Percentiles rank a stretch among this genome's conserved stretches.
Conservation (phyloP, 352 stramenopile species). For the Pythium grandisporangium region DNA sequence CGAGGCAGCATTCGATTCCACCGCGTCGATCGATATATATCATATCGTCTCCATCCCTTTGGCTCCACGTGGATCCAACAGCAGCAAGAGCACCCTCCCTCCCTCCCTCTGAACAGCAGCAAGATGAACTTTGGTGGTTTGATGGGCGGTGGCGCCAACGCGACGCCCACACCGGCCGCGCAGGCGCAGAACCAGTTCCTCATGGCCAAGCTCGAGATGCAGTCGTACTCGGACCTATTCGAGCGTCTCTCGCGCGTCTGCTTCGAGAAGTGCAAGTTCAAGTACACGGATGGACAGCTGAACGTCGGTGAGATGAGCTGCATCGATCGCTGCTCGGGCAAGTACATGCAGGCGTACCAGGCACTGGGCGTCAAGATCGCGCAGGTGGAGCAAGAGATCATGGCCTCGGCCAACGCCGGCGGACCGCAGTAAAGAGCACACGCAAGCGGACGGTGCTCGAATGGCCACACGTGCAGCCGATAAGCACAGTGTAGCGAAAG, state of each 20-base stretch:
- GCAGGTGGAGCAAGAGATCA: conserved; percentile 92
- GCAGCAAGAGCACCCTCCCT: no score
- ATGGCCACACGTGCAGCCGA: no score
- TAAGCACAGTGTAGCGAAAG: background rate
- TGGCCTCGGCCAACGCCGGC: conserved; percentile 49
- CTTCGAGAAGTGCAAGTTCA: conserved; percentile 94
- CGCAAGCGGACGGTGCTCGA: no score
- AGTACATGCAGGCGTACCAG: conserved; percentile 97
- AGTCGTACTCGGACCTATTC: conserved; percentile 87
- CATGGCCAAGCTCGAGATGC: conserved; percentile 89
- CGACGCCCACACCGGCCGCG: conserved; percentile 48
- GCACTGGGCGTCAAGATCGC: conserved; percentile 92
- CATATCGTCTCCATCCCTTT: no score
- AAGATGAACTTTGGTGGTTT: conserved; percentile 76
- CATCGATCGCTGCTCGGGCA: conserved; percentile 95
- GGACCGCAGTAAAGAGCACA: conserved; percentile 7
- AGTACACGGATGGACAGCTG: conserved; percentile 95
- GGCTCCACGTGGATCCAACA: no score
- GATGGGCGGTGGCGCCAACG: conserved; percentile 46
- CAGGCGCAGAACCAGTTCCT: conserved; percentile 43
- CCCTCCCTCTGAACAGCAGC: no score
- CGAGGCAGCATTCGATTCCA: no score
- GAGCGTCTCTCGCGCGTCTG: conserved; percentile 87
- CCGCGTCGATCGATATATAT: no score
- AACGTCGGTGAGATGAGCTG: conserved; percentile 98